These are phyloP conservation scores for Emericellopsis cladophorae DNA, from an alignment of 2,329 filamentous ascomycete genomes.

Conservation along the genomic window DNA sequence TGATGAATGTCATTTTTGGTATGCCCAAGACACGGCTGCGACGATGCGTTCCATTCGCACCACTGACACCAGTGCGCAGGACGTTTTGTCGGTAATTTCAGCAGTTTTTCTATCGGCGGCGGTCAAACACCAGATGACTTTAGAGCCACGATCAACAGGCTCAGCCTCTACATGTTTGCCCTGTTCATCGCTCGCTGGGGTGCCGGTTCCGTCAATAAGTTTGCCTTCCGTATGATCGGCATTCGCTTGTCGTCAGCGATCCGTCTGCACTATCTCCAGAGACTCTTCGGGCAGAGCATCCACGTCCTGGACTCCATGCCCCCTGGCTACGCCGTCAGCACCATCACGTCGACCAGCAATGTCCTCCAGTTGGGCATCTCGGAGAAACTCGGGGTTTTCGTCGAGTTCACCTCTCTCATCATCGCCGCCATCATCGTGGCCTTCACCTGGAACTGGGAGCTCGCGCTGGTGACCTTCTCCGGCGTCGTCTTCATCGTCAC, in stretches of 20 bases:
- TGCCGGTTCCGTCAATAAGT: conserved; percentile 51
- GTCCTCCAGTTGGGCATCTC: conserved; percentile 52
- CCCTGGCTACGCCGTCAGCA: conserved; percentile 45
- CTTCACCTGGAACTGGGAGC: conserved; percentile 43
- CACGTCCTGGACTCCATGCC: conserved; percentile 56
- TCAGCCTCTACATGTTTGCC: conserved; percentile 55
- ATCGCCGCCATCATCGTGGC: conserved; percentile 39
- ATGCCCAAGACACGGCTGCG: conserved; percentile 4
- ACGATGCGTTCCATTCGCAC: not conserved
- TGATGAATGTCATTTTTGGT: conserved; percentile 50
- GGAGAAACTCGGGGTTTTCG: conserved; percentile 45
- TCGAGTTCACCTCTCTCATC: conserved; percentile 42
- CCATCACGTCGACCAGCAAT: conserved; percentile 53
- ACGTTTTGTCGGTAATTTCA: conserved; percentile 35
- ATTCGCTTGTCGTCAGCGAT: conserved; percentile 48
- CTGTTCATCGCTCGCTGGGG: conserved; percentile 56
- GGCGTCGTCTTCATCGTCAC: conserved; percentile 42
- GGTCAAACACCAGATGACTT: conserved; percentile 9
- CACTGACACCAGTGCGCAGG: conserved; percentile 13
- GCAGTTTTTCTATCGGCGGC: conserved; percentile 20
- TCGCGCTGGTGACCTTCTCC: conserved; percentile 46
- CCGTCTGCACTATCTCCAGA: conserved; percentile 50
- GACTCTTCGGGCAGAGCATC: conserved; percentile 52
- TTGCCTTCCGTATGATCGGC: conserved; percentile 48
- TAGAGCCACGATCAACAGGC: conserved; percentile 24